These are phyloP conservation scores for Emergomyces pasteurianus DNA, from an alignment of 2,329 filamentous ascomycete species.

Conservation along the genomic window DNA sequence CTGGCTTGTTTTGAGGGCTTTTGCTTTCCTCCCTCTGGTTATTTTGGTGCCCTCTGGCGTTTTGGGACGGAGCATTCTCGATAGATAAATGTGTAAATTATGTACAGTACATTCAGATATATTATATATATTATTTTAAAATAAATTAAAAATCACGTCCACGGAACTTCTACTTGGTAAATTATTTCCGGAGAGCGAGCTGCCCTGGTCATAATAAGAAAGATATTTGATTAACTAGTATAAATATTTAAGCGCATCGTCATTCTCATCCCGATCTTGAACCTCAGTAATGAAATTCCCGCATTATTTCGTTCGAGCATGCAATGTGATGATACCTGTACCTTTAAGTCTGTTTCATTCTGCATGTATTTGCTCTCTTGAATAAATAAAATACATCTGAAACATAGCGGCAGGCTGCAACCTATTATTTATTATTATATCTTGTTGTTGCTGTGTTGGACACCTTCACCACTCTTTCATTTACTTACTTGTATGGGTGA, in stretches of 20 bases:
- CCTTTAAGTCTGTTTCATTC: neutral
- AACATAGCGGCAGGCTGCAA: neutral
- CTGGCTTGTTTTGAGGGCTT: neutral
- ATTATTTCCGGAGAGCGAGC: neutral
- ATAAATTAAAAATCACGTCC: neutral
- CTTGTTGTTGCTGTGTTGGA: neutral
- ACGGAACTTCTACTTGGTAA: neutral
- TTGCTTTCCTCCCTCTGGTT: slow-evolving; percentile 1
- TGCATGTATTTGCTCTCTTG: neutral
- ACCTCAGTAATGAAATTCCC: neutral
- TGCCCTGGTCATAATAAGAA: too few relatives aligned
- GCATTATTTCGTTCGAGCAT: neutral
- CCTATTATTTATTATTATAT: neutral
- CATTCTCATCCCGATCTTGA: neutral
- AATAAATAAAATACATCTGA: neutral
- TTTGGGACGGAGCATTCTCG: neutral
- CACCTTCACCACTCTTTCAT: neutral
- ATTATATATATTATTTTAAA: neutral
- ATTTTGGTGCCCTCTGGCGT: neutral
- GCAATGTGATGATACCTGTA: neutral
- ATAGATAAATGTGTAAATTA: neutral
- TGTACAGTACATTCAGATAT: neutral
- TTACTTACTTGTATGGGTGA: neutral
- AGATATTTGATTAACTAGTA: too few relatives aligned
- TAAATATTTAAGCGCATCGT: neutral